These are phyloP conservation scores for Withania somnifera DNA, from an alignment of 305 asterid species.

Conservation along the genomic window DNA sequence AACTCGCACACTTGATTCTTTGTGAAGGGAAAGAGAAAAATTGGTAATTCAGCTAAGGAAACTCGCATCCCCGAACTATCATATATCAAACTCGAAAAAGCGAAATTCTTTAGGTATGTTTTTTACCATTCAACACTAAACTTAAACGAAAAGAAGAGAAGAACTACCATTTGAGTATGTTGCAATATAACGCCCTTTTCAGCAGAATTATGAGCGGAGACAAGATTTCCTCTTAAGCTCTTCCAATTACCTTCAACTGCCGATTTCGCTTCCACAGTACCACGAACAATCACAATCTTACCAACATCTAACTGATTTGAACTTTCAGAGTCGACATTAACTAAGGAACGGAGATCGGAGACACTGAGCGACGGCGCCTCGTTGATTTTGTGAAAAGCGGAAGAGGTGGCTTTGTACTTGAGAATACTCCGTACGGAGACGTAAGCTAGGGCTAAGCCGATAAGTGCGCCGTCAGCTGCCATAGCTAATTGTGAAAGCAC, in stretches of 20 bases:
- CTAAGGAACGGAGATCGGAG: slow-evolving; percentile 61
- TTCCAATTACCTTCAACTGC: slow-evolving; percentile 41
- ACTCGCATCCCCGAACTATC: too few relatives aligned
- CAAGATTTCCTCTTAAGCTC: slow-evolving; percentile 23
- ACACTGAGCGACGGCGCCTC: slow-evolving; percentile 45
- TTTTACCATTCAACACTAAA: not conserved
- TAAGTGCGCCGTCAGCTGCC: slow-evolving; percentile 69
- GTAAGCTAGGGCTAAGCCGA: slow-evolving; percentile 66
- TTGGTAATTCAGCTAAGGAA: too few relatives aligned
- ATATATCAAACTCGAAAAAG: too few relatives aligned
- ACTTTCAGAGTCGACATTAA: not conserved
- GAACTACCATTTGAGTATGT: slow-evolving; percentile 29
- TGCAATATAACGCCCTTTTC: slow-evolving; percentile 42
- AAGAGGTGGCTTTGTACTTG: slow-evolving; percentile 34
- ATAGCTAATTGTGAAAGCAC: slow-evolving; percentile 37
- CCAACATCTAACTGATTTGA: slow-evolving; percentile 19
- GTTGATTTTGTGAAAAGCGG: slow-evolving; percentile 55
- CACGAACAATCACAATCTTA: slow-evolving; percentile 58
- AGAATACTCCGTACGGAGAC: slow-evolving; percentile 54
- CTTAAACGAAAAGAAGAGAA: not conserved
- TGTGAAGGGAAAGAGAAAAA: too few relatives aligned
- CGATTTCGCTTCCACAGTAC: slow-evolving; percentile 55
- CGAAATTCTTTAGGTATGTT: too few relatives aligned
- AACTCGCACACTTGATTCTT: too few relatives aligned
- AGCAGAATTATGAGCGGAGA: slow-evolving; percentile 45